These are phyloP conservation scores for Neonectria coccinea DNA, from an alignment of 2,329 filamentous ascomycete genomes.

Conservation along the genomic window DNA sequence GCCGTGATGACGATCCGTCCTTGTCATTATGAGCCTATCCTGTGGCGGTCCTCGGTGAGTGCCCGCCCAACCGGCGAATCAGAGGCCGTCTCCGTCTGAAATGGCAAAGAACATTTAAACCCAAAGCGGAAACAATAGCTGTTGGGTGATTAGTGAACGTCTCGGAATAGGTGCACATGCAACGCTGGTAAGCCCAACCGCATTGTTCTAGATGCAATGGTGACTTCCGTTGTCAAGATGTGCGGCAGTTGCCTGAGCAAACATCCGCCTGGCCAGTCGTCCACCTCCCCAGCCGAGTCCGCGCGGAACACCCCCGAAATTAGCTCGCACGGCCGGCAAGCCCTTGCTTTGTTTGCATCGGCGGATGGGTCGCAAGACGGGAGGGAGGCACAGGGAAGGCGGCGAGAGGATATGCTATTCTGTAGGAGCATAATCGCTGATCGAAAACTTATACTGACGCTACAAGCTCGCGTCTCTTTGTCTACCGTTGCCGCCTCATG, in stretches of 20 bases:
- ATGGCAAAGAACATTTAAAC: neutral
- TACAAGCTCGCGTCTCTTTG: constrained; percentile 15
- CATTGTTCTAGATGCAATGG: neutral
- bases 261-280: neutral
- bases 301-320: neutral
- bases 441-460: constrained; percentile 20
- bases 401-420: constrained; percentile 5
- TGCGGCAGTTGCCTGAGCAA: neutral
- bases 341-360: neutral
- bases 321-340: neutral
- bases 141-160: too few relatives aligned
- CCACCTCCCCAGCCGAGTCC: neutral
- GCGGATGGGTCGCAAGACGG: neutral
- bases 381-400: neutral
- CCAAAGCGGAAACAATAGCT: neutral
- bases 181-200: neutral
- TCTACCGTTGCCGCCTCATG: constrained; percentile 14
- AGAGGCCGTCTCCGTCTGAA: neutral
- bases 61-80: neutral
- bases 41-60: neutral
- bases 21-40: neutral
- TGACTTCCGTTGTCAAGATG: neutral
- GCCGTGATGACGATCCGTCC: neutral
- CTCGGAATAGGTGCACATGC: too few relatives aligned
- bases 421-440: constrained; percentile 16